Percentiles rank a stretch among this genome's conserved stretches.
Conservation (phyloP, 495 filamentous ascomycete species). For the Tuber aestivum region DNA sequence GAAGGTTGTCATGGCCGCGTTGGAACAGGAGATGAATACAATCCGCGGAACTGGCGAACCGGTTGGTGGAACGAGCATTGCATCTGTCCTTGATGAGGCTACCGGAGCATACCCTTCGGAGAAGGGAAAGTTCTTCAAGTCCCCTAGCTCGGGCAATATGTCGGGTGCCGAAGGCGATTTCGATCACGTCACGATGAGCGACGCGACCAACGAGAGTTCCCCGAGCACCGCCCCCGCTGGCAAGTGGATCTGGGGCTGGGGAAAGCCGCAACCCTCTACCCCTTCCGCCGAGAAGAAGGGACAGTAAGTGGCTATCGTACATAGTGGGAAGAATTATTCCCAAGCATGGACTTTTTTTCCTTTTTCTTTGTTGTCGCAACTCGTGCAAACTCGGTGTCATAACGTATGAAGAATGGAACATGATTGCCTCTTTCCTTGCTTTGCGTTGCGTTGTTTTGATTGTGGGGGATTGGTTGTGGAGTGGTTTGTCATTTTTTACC, state of each 20-base stretch:
- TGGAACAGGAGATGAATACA: constrained; percentile 39
- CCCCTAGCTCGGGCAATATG: constrained; percentile 35
- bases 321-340: neutral
- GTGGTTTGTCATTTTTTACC: neutral
- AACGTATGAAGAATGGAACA: neutral
- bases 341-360: neutral
- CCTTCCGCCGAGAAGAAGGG: constrained; percentile 25
- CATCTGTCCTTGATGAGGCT: constrained; percentile 30
- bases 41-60: constrained; percentile 28
- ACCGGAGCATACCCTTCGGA: constrained; percentile 15
- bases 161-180: constrained; percentile 30
- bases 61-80: constrained; percentile 28
- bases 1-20: constrained; percentile 36
- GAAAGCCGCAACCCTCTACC: constrained; percentile 23
- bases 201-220: constrained; percentile 27
- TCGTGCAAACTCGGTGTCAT: neutral
- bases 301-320: constrained; percentile 6
- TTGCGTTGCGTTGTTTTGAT: neutral
- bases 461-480: neutral
- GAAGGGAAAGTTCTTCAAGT: constrained; percentile 26
- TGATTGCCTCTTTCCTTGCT: neutral
- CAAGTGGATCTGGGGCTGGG: constrained; percentile 34
- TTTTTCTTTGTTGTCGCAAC: neutral
- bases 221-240: constrained; percentile 30
- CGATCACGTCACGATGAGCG: constrained; percentile 38